phyloP scores from a whole-genome alignment of 805 yeast species.

The Starmerella cellae region DNA sequence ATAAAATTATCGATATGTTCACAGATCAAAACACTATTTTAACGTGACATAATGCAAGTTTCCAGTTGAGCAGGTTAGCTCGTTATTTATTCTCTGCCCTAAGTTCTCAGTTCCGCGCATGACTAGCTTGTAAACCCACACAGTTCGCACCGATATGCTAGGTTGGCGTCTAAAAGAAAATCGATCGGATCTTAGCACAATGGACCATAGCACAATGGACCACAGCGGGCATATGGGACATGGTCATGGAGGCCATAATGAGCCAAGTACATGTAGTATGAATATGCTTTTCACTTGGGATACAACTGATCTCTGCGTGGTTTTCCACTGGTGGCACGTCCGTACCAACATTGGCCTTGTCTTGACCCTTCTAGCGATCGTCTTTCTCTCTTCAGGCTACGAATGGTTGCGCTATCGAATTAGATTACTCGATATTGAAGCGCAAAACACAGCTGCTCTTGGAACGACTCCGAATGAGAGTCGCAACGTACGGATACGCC shows the following conservation, averaged over 20 bases:
- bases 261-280: conserved; percentile 20
- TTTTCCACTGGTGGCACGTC: conserved; percentile 73
- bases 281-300: conserved; percentile 69
- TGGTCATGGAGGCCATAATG: conserved; percentile 15
- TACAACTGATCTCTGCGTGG: conserved; percentile 56
- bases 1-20: too few species aligned
- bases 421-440: conserved; percentile 15
- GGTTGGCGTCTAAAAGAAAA: too few species aligned
- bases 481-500: conserved; percentile 3
- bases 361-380: conserved; percentile 39
- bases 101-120: too few species aligned
- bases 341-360: conserved; percentile 39
- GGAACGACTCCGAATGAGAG: conserved; percentile 1
- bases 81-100: too few species aligned
- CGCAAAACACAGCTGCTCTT: background rate
- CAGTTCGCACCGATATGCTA: too few species aligned
- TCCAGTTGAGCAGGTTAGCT: too few species aligned
- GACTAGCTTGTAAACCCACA: too few species aligned
- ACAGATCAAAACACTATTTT: too few species aligned
- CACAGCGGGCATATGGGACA: conserved; percentile 17
- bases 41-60: too few species aligned
- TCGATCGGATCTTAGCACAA: too few species aligned
- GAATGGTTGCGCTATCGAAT: conserved; percentile 38
- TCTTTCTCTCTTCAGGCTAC: conserved; percentile 41
- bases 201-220: background rate